Evolutionary conservation across 805 yeast species (phyloP), one percentile per base, ranked within the genome.

Genomic region (Schwanniomyces vanrijiae): DNA sequence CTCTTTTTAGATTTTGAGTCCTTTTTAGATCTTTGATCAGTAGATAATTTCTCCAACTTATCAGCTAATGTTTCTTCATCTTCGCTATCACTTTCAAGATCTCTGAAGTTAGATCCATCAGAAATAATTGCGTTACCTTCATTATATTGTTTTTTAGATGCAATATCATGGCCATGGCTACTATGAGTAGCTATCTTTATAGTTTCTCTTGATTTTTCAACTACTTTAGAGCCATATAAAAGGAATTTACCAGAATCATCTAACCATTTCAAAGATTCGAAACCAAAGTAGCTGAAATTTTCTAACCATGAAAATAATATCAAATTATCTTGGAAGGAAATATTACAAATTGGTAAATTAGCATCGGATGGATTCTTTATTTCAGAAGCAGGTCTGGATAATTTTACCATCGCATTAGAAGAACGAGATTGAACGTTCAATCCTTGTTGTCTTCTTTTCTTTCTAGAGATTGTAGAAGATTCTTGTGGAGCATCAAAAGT

Each of bases 121-220:
- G 84, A 74, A 4, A 85, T 75, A 10, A 79, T 74, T 1, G 88
- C 80, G 54, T 78, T 77, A 24, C 78, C 77, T 62, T 86, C 92
- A 48, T 74, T 76, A 56, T 86, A 84, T 14, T 69, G 75, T 40
- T 73, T 77, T 1, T 84, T 66, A 1, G 82, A 72, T 1, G 83
- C 80, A 3, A 76, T 56, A 59, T 81, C 84, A 49, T 76, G 80
- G 28, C 83, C 83, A 28, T 60, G 59, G 29, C 71, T 60, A 3
- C 77, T 60, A 50, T 74, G 75, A 28, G 68, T 65, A n/a, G 76
- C 59, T 1, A 70, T 63, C 50, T 69, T 69, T 35, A 72, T 55
- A 40, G 61, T 65, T 31, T 81, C 79, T 46, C 62, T 74, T 13
- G 68, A 58, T 52, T 77, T 78, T 34, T 45, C 56, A 24, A 75